phyloP scores from a whole-genome alignment of 306 rosid species.

The Lupinus albus region DNA sequence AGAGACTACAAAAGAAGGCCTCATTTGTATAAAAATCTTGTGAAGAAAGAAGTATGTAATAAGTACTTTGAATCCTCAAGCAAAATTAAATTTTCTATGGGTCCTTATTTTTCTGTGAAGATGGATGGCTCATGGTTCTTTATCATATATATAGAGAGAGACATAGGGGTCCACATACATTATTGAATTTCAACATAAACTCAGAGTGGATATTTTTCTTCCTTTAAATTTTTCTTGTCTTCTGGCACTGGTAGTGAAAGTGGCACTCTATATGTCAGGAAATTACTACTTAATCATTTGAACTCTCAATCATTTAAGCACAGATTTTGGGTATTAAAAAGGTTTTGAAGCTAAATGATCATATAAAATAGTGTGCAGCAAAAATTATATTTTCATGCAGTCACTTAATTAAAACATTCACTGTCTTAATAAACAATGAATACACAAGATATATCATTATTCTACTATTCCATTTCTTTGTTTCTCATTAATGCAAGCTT shows the following conservation, averaged over 20 bases:
- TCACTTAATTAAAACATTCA: not conserved
- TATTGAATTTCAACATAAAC: constrained; percentile 40
- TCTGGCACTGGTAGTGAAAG: constrained; percentile 41
- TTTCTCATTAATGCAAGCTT: constrained; percentile 34
- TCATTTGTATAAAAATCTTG: constrained; percentile 53
- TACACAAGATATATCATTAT: not conserved
- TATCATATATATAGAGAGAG: constrained; percentile 27
- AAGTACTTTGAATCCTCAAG: constrained; percentile 21
- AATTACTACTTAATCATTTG: constrained; percentile 41
- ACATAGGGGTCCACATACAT: constrained; percentile 52
- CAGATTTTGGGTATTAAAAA: not conserved
- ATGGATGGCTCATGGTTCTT: constrained; percentile 37
- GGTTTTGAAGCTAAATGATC: constrained; percentile 21
- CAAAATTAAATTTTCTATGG: constrained; percentile 15
- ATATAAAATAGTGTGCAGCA: constrained; percentile 20
- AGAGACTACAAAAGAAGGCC: constrained; percentile 48
- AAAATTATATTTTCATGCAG: not conserved
- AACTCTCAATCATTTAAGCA: constrained; percentile 47
- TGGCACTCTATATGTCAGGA: constrained; percentile 40
- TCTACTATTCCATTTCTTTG: constrained; percentile 25
- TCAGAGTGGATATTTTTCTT: constrained; percentile 33
- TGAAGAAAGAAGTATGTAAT: constrained; percentile 31
- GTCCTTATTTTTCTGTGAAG: constrained; percentile 6
- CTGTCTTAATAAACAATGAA: constrained; percentile 23
- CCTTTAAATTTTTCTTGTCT: constrained; percentile 40